These are phyloP conservation scores for Xylaria digitata DNA, from an alignment of 2,329 filamentous ascomycete genomes.

Conservation along the genomic window DNA sequence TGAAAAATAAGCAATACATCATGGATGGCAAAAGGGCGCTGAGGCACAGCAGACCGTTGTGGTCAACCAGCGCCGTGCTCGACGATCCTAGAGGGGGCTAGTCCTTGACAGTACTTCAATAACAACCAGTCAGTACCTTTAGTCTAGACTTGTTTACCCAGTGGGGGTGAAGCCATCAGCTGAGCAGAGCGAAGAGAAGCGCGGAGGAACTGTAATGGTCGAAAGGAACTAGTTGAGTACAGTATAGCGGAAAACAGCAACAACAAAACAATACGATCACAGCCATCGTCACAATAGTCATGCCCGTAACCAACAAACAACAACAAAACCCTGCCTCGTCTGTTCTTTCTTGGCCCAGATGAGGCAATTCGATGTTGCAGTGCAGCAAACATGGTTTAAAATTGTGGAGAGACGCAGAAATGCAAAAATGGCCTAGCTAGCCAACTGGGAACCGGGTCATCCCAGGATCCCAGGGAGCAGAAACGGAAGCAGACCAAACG, in stretches of 20 bases:
- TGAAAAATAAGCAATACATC: conserved; percentile 27
- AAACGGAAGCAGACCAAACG: background rate
- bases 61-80: conserved; percentile 11
- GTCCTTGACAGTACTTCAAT: conserved; percentile 14
- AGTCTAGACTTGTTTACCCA: conserved; percentile 16
- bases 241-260: conserved; percentile 18
- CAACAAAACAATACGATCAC: conserved; percentile 19
- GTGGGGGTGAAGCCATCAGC: conserved; percentile 28
- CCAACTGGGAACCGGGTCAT: conserved; percentile 25
- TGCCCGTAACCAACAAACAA: conserved; percentile 18
- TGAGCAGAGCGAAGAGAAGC: conserved; percentile 24
- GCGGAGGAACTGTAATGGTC: conserved; percentile 25
- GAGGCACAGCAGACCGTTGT: conserved; percentile 14
- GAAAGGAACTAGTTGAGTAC: conserved; percentile 3
- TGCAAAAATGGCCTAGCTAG: conserved; percentile 24
- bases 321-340: conserved; percentile 27
- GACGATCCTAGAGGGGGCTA: conserved; percentile 18
- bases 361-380: conserved; percentile 29
- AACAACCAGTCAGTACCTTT: background rate
- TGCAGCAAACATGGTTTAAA: conserved; percentile 32
- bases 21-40: conserved; percentile 12
- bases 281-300: conserved; percentile 23
- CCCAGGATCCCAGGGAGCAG: conserved; percentile 1
- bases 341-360: conserved; percentile 17
- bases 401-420: conserved; percentile 34